Percentiles rank a stretch among this genome's conserved stretches.
Conservation (phyloP, 1,139 yeast genomes). For the Geotrichum armillariae region DNA sequence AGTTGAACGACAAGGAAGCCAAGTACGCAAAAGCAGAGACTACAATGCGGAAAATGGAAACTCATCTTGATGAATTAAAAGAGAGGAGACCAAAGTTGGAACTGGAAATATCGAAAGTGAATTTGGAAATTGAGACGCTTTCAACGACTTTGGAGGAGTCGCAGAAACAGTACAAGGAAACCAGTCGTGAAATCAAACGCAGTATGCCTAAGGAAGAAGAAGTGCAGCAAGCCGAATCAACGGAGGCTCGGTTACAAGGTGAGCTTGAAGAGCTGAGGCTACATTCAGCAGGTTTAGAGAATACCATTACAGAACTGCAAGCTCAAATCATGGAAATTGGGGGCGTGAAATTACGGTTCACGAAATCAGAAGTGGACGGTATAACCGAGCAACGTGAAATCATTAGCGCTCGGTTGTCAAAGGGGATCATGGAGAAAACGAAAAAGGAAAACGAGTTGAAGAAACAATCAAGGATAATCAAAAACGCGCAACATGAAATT, state of each 20-base stretch:
- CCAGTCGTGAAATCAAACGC: conserved; percentile 27
- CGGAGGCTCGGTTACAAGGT: conserved; percentile 39
- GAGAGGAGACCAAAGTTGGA: conserved; percentile 75
- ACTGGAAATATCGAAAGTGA: conserved; percentile 55
- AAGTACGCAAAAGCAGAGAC: conserved; percentile 53
- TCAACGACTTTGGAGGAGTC: conserved; percentile 50
- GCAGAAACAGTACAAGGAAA: conserved; percentile 34
- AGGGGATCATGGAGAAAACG: conserved; percentile 58
- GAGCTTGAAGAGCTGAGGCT: conserved; percentile 50
- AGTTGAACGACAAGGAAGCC: conserved; percentile 56
- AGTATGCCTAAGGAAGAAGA: conserved; percentile 29
- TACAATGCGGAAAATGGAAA: conserved; percentile 60
- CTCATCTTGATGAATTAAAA: conserved; percentile 55
- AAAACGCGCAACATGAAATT: conserved; percentile 42
- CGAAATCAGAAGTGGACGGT: conserved; percentile 80
- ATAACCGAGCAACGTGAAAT: conserved; percentile 67
- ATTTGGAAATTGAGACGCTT: conserved; percentile 66
- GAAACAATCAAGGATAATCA: conserved; percentile 52
- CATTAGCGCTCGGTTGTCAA: conserved; percentile 57
- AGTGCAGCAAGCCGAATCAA: conserved; percentile 43
- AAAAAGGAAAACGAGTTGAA: conserved; percentile 69
- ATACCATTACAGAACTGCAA: conserved; percentile 59
- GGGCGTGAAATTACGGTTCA: conserved; percentile 80
- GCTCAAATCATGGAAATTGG: conserved; percentile 88
- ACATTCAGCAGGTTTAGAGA: conserved; percentile 60